Evolutionary conservation across 306 rosid species (phyloP), one percentile per base, ranked within the genome.

Genomic region (Biancaea sappan): DNA sequence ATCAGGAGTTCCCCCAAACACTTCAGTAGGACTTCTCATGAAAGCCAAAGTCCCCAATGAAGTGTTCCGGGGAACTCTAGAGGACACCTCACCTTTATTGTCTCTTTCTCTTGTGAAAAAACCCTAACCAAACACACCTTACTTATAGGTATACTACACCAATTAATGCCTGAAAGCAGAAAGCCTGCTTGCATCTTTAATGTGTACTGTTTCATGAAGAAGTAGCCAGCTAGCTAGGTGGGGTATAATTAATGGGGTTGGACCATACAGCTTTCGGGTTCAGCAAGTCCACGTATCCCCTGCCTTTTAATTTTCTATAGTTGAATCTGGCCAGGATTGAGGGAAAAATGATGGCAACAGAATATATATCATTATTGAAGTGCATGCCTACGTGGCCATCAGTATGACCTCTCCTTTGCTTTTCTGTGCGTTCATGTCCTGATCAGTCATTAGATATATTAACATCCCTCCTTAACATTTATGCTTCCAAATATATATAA

Each of bases 1-100:
- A 73, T n/a, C 69, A 21, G 6, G 48, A 73, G 69, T 73, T 73
- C 69, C 69, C 69, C 69, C 77, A 73, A 73, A 73, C 77, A 73
- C 69, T 73, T 73, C 50, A 44, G 77, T 59, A 47, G 53, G 15
- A 15, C n/a, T n/a, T n/a, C n/a, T n/a, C 28, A 15, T 15, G 1
- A 26, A 61, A 0, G 22, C 29, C 28, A 52, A 5, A 19, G 4
- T 15, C 59, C 50, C 32, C 38, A 44, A 9, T 60, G 70, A 73
- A 60, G 77, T 73, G 77, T 29, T 59, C 37, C 32, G 37, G 66
- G 60, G 59, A 73, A 73, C 77, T 73, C 77, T 3, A 73, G 77
- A 61, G 16, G 48, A 60, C 25, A 31, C 12, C 77, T 73, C 58
- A 59, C 56, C 59, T 44, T 4, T 6, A 13, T 54, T 40, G 29